Base-by-base conservation (phyloP, 2,329 filamentous ascomycete species). In the Penicillium brasilianum region DNA sequence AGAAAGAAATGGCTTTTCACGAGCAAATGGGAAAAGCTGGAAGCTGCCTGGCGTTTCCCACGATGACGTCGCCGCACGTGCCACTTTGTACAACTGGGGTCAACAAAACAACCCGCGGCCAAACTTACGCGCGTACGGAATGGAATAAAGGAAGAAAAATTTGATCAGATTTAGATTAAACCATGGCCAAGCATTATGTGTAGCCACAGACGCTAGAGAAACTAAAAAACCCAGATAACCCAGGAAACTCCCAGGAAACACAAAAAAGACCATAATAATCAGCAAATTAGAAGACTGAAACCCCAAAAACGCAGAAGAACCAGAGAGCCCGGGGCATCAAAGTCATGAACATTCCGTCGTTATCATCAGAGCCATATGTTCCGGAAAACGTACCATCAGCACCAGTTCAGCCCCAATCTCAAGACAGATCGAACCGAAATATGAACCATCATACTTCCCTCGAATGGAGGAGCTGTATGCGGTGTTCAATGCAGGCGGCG, bases 1-100 rank as follows among this genome's bases (percentile, higher is more conserved):
- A 53, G 18, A 30, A 9, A 25, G 20, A 30, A 30, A 30, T 28
- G 16, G 34, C 50, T 37, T 30, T 20, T 4, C n/a, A 14, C 10
- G 25, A 50, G 34, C 16, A 28, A 13, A n/a, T 25, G 39, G 46
- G 18, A 55, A 56, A 57, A 59, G 51, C 60, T 50, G 56, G 57
- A 28, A 32, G 51, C 59, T 59, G 39, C 57, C 46, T 64, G 48
- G 57, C 55, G 60, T 51, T 61, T 37, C 36, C 53, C 57, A 56
- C 67, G 68, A 76, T 76, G 74, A 76, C 73, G 74, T 76, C 72
- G 72, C 48, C 53, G 70, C 73, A 76, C 74, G 72, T 76, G 74
- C 68, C 65, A 55, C 32, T 44, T 43, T 44, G 22, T 55, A 58
- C 18, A 49, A n/a, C 14, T 39, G 16, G 6, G 16, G 20, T 16